Base-by-base conservation (phyloP, 164 flowering plant species). In the Paratinospora sagittata region DNA sequence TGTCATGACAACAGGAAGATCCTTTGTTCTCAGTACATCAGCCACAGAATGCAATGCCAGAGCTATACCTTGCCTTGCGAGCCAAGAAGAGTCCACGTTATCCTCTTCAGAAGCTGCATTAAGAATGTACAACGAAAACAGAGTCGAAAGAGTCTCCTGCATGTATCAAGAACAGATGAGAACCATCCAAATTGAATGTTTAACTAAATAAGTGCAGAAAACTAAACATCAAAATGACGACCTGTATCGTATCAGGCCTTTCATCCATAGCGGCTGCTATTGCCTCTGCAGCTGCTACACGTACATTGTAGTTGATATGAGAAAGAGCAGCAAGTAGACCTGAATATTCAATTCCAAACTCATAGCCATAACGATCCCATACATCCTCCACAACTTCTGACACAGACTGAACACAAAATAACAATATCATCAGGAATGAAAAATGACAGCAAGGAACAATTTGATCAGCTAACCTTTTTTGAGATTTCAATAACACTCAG, bases 1-100 rank as follows among this genome's bases (percentile, higher is more conserved):
- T 64, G 99, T 96, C 89, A 96, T 89, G 33, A 93, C 97, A 80
- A 91, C 92, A 80, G 97, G 99, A 82, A 96, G 98, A 72, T 96
- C 99, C 80, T 90, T 96, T 30, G 97, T 87, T 73, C 97, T 87
- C 70, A 96, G 81, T 21, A 96, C 88, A 75, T 96, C 99, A 75
- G 99, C 99, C 24, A 88, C 88, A 75, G 93, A 83, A 79, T 86
- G 88, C 71, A 96, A 84, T 36, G 97, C 96, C 82, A 93, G 75
- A 5, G 98, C 97, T 64, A 91, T 83, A 30, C 99, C 99, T 78
- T 96, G 99, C 75, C 99, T 83, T 26, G 98, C 96, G 37, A 93
- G 73, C 98, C 98, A 93, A 58, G 88, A 82, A 75, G 90, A 76
- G 84, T 93, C 98, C 69, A 85, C 66, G 72, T 63, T 73, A 55